Percentiles rank a stretch among this genome's conserved stretches.
phyloP scores from a whole-genome alignment of 257 asterid genomes.

The Solanum chaucha region DNA sequence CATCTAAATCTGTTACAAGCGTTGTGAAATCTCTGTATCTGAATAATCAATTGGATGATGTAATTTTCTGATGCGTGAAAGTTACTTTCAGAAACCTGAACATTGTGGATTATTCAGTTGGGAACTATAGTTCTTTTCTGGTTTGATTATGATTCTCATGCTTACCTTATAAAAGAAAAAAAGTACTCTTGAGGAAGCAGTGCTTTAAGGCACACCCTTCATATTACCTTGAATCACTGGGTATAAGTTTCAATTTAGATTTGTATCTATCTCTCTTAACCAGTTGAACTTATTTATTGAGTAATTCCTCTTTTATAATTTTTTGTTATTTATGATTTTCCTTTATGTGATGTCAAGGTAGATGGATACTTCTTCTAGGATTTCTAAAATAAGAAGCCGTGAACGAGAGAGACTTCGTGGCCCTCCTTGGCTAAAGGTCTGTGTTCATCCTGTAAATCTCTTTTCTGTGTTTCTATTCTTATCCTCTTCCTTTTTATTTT shows the following conservation, averaged over 20 bases:
- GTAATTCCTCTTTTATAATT: neutral
- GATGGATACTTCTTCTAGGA: conserved; percentile 97
- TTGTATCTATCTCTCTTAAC: neutral
- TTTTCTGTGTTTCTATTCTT: neutral
- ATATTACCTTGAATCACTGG: neutral
- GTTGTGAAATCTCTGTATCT: neutral
- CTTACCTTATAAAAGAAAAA: neutral
- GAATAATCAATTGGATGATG: neutral
- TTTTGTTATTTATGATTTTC: conserved; percentile 11
- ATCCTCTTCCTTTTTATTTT: neutral
- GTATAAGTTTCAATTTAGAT: neutral
- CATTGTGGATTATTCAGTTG: neutral
- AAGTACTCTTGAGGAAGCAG: neutral
- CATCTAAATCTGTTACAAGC: neutral
- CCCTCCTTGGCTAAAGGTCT: conserved; percentile 96
- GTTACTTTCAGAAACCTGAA: neutral
- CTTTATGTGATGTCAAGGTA: conserved; percentile 59
- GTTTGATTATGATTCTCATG: neutral
- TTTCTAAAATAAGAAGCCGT: conserved; percentile 83
- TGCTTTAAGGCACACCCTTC: neutral
- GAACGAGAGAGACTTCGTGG: conserved; percentile 97
- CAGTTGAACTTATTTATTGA: neutral
- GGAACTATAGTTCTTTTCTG: neutral
- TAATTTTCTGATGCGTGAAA: neutral
- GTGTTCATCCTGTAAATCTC: neutral